Evolutionary conservation across 176 grass and related monocot species (phyloP).

Genomic region (Oryza rufipogon): DNA sequence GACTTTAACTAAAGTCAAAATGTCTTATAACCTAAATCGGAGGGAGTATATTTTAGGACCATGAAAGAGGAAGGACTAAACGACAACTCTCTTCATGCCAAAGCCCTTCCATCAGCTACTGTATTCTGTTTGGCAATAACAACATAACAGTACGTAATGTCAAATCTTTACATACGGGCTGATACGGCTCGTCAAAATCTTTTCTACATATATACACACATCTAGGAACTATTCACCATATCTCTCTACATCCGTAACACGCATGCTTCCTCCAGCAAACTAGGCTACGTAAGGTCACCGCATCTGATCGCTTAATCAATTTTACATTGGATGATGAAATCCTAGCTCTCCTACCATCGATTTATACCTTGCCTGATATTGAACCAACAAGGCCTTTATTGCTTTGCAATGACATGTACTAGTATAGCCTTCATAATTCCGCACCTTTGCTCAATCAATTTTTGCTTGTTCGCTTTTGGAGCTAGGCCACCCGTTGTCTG

Average conservation of each 20-base stretch:
- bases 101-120: background rate
- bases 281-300: constrained; percentile 2
- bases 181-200: background rate
- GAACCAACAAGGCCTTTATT: background rate
- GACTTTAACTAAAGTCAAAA: too few species aligned
- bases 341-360: constrained; percentile 1
- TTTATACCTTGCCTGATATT: background rate
- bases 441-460: constrained; percentile 40
- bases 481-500: constrained; percentile 55
- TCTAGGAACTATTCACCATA: constrained; percentile 16
- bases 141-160: background rate
- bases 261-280: background rate
- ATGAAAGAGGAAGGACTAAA: background rate
- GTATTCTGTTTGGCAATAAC: too few species aligned
- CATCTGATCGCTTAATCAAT: constrained; percentile 31
- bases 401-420: background rate
- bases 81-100: background rate
- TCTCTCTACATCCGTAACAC: background rate
- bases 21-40: too few species aligned
- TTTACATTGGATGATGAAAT: background rate
- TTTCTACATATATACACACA: constrained; percentile 26
- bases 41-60: too few species aligned
- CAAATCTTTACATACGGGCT: background rate
- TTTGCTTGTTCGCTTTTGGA: constrained; percentile 52
- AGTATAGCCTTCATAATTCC: background rate